These are phyloP conservation scores for Ganoderma boninense DNA, from an alignment of 1,284 basidiomycete species.

Conservation along the genomic window DNA sequence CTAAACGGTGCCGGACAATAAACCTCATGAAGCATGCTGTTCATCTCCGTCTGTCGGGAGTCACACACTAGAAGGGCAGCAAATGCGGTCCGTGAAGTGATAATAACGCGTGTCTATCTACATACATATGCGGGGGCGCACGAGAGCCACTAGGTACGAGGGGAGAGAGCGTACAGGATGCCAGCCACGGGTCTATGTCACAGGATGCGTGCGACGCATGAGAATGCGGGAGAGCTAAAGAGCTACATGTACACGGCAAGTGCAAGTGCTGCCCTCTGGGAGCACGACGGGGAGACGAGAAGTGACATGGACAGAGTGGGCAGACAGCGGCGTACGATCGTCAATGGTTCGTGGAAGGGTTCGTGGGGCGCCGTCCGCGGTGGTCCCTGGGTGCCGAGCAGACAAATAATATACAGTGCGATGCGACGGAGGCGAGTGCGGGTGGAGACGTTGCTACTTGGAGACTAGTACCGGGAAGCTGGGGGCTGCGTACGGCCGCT, in stretches of 20 bases:
- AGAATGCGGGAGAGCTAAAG: neutral
- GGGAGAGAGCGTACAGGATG: conserved; percentile 13
- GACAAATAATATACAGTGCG: conserved; percentile 4
- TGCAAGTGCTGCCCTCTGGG: neutral
- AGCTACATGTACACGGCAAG: conserved; percentile 8
- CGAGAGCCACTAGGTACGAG: conserved; percentile 5
- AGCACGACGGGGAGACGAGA: neutral
- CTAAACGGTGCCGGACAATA: neutral
- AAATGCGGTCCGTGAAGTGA: conserved; percentile 10
- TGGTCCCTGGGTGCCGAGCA: conserved; percentile 7
- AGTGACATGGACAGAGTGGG: neutral
- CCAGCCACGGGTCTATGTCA: conserved; percentile 17
- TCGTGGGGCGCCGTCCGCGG: neutral
- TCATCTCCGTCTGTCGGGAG: no score
- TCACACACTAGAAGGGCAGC: neutral
- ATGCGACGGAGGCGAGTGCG: conserved; percentile 3
- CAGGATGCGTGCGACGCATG: neutral
- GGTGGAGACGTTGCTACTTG: neutral
- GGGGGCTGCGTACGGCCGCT: neutral
- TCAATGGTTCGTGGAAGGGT: conserved; percentile 5
- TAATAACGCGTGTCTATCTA: conserved; percentile 25
- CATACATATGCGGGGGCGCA: conserved; percentile 24
- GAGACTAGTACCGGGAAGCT: neutral
- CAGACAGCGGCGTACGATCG: conserved; percentile 6
- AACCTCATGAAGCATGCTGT: no score